Evolutionary conservation across 768 basidiomycete species (phyloP).

Genomic region (Pleurotus platypus): DNA sequence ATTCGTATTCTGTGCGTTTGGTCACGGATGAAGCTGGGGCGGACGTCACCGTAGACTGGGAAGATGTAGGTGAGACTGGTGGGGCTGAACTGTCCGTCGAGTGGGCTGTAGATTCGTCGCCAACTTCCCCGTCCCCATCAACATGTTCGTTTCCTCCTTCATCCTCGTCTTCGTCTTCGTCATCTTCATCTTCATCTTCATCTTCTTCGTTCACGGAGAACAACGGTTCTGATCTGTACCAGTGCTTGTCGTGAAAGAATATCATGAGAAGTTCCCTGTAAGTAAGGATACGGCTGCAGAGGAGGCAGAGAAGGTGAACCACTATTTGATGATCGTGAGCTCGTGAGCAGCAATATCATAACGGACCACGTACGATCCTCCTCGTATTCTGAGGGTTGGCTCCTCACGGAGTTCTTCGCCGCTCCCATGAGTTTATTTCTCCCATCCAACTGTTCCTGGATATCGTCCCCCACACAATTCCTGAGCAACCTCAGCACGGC

Average conservation of each 20-base stretch:
- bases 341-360: neutral
- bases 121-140: conserved; percentile 42
- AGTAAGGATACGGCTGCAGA: conserved; percentile 90
- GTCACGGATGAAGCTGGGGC: conserved; percentile 35
- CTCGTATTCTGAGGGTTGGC: conserved; percentile 85
- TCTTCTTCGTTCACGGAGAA: conserved; percentile 77
- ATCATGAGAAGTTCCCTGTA: conserved; percentile 91
- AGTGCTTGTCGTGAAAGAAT: conserved; percentile 94
- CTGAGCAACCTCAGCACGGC: conserved; percentile 83
- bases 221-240: conserved; percentile 74
- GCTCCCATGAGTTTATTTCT: conserved; percentile 77
- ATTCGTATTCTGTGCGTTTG: conserved; percentile 88
- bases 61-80: conserved; percentile 56
- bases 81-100: conserved; percentile 17
- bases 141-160: conserved; percentile 61
- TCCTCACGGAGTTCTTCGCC: conserved; percentile 63
- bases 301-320: conserved; percentile 86
- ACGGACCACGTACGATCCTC: conserved; percentile 65
- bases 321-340: conserved; percentile 40
- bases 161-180: conserved; percentile 45
- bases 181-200: conserved; percentile 59
- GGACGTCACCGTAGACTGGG: conserved; percentile 55
- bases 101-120: conserved; percentile 40
- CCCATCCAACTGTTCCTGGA: conserved; percentile 85
- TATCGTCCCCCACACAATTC: conserved; percentile 87